Evolutionary conservation across 305 asterid genomes (phyloP), one percentile per base, ranked within the genome.

Genomic region (Nicotiana rustica): DNA sequence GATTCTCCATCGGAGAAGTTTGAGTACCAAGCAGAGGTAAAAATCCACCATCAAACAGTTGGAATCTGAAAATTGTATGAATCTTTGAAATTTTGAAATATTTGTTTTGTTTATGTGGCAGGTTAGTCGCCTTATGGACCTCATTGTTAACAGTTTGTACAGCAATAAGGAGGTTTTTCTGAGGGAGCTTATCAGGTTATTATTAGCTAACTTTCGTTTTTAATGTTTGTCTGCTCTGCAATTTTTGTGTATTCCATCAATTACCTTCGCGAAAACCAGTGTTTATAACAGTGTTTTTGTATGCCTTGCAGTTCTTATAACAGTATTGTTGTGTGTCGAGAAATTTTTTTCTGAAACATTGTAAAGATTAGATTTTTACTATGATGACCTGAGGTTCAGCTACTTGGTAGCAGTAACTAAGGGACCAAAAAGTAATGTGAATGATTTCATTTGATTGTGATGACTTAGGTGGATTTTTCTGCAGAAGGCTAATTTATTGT

Each of bases 71-170:
- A 36, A 36, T 29, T 19, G 25, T 14, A 31, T 67, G 15, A 17
- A 4, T 15, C 14, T 10, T 49, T 52, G 35, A 52, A 55, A 64
- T 67, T 25, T 65, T 81, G 62, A 66, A 35, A 36, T 18, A 14
- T 35, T 10, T n/a, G 29, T 38, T 56, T 81, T 66, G 38, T 85
- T 55, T 78, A 66, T 84, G 41, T 86, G 80, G 81, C 91, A 97
- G 99, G 98, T 97, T 83, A 97, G 99, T 90, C 98, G 98, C 65
- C 97, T 97, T 52, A 95, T 97, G 99, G 98, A 95, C 91, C 97
- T 96, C 61, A 96, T 96, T 19, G 99, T 96, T 78, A 97, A 97
- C 86, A 97, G 98, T 83, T 85, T 95, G 82, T 97, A 97, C 84
- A 97, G 98, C 93, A 95, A 97, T 85, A 97, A 95, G 87, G 98